Evolutionary conservation across 2,329 filamentous ascomycete genomes (phyloP).

Genomic region (Ceratocystis papillata): DNA sequence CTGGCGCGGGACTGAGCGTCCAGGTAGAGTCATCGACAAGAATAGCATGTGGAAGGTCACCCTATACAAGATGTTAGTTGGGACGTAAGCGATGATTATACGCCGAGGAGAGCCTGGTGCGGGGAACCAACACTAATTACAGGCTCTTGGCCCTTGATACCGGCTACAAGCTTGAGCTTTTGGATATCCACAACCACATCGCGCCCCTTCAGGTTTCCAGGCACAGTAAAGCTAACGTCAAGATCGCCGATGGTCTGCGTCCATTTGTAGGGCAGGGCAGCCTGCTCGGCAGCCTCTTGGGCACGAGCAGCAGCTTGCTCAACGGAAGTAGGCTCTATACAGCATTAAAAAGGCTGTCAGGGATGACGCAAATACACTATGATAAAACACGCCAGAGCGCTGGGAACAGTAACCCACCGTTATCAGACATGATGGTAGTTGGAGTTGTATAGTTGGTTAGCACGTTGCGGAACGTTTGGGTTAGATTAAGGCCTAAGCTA

Average conservation of each 20-base stretch:
- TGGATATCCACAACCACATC: constrained; percentile 78
- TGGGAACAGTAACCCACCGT: constrained; percentile 28
- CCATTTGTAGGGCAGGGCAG: constrained; percentile 92
- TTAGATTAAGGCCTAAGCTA: too few species aligned
- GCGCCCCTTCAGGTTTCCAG: constrained; percentile 70
- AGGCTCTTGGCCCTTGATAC: constrained; percentile 77
- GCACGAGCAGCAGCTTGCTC: constrained; percentile 50
- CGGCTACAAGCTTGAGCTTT: constrained; percentile 65
- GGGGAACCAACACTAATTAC: constrained; percentile 57
- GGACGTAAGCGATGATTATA: background rate
- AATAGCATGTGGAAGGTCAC: constrained; percentile 71
- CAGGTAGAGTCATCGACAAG: constrained; percentile 82
- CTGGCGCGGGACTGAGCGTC: constrained; percentile 64
- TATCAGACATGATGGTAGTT: constrained; percentile 34
- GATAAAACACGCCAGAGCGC: background rate
- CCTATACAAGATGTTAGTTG: constrained; percentile 44
- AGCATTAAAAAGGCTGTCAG: background rate
- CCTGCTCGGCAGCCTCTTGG: constrained; percentile 78
- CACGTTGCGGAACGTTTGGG: background rate
- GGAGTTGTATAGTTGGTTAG: background rate
- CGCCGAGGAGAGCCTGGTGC: background rate
- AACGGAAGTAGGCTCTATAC: constrained; percentile 43
- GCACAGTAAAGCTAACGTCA: constrained; percentile 66
- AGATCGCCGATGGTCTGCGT: constrained; percentile 83
- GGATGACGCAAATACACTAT: background rate